A percentile compares a stretch with the other conserved stretches of the same genome.
phyloP scores from a whole-genome alignment of 768 basidiomycete genomes.

The Auricularia cornea region DNA sequence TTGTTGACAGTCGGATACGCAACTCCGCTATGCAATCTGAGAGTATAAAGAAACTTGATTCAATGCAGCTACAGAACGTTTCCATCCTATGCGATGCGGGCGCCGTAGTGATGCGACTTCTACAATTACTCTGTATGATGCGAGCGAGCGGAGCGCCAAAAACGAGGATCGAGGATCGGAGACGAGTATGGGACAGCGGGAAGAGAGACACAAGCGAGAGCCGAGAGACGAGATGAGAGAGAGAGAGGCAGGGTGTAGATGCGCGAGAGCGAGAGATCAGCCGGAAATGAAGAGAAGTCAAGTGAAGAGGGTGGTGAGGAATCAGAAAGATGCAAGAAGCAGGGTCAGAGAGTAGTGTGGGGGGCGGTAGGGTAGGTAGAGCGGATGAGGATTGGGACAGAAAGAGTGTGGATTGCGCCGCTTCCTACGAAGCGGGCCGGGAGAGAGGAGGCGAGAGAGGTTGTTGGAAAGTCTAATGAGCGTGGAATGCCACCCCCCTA shows the following conservation, averaged over 20 bases:
- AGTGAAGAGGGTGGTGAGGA: too few relatives aligned
- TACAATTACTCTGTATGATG: neutral
- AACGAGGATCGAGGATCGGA: too few relatives aligned
- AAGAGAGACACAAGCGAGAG: too few relatives aligned
- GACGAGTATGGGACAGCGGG: too few relatives aligned
- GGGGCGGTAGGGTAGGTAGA: neutral
- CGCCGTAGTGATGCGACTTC: neutral
- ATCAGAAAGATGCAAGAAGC: neutral
- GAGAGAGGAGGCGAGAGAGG: neutral
- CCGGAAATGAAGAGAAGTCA: too few relatives aligned
- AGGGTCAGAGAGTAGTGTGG: neutral
- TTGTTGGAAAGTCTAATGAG: neutral
- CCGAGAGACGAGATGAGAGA: too few relatives aligned
- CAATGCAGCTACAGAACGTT: neutral
- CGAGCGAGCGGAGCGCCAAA: neutral
- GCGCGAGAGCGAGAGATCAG: too few relatives aligned
- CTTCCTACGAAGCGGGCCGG: neutral
- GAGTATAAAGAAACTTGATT: neutral
- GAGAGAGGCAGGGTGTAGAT: too few relatives aligned
- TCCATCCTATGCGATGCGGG: neutral
- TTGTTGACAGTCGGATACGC: too few relatives aligned
- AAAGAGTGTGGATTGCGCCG: neutral
- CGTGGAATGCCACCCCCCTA: neutral
- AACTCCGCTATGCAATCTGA: too few relatives aligned
- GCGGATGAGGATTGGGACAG: neutral